phyloP scores from a whole-genome alignment of 495 filamentous ascomycete species.

The Halenospora varia region DNA sequence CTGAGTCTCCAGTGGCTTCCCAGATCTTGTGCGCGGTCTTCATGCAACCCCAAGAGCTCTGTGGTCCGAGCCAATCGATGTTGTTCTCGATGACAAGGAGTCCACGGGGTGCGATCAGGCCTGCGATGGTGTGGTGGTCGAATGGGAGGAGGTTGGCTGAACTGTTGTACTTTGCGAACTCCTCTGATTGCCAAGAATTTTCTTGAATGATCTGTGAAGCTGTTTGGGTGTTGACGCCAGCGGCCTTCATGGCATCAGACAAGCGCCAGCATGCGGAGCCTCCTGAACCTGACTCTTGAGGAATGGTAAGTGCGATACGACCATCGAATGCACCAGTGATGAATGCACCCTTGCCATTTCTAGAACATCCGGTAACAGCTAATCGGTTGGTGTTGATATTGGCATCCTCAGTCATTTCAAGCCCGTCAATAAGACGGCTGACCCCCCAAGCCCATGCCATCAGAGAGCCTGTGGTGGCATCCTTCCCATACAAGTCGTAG shows the following conservation, averaged over 20 bases:
- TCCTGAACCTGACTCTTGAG: constrained; percentile 48
- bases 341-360: constrained; percentile 52
- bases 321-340: constrained; percentile 45
- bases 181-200: constrained; percentile 47
- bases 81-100: constrained; percentile 49
- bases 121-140: constrained; percentile 48
- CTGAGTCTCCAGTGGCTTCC: constrained; percentile 41
- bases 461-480: constrained; percentile 41
- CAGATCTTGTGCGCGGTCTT: constrained; percentile 45
- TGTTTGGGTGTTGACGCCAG: constrained; percentile 47
- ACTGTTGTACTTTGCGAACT: constrained; percentile 38
- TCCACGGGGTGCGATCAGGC: constrained; percentile 42
- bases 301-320: constrained; percentile 48
- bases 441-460: constrained; percentile 52
- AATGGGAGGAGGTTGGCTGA: constrained; percentile 37
- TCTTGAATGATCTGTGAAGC: constrained; percentile 44
- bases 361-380: constrained; percentile 48
- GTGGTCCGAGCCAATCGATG: constrained; percentile 51
- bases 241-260: constrained; percentile 34
- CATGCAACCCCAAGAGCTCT: constrained; percentile 49
- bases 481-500: constrained; percentile 44
- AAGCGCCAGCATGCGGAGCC: constrained; percentile 49
- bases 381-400: constrained; percentile 44
- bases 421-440: constrained; percentile 45
- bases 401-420: constrained; percentile 37